Evolutionary conservation across 2,329 filamentous ascomycete species (phyloP).

Genomic region (Chaetoscypha palmicola): DNA sequence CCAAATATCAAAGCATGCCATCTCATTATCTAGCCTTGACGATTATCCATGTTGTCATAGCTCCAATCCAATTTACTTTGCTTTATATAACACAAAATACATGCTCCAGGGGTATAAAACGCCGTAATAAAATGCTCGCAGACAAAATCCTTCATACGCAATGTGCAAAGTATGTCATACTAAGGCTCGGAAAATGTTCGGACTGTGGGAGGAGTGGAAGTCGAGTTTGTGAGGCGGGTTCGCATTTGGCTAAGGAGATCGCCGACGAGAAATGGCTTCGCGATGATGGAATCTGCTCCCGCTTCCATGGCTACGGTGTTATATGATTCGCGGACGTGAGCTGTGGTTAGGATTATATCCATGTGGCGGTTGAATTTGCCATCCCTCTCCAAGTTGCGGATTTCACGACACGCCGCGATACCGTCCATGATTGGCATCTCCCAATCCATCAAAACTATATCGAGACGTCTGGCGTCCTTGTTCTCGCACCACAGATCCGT

Average conservation of each 20-base stretch:
- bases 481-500: conserved; percentile 22
- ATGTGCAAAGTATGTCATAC: neutral
- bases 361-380: conserved; percentile 43
- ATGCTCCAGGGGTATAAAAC: conserved; percentile 6
- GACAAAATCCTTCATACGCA: neutral
- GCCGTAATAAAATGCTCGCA: neutral
- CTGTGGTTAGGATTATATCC: conserved; percentile 30
- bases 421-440: conserved; percentile 73
- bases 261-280: conserved; percentile 21
- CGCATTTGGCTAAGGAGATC: conserved; percentile 20
- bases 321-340: conserved; percentile 28
- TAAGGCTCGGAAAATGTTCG: neutral
- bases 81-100: no score
- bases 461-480: conserved; percentile 35
- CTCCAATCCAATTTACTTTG: no score
- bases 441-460: conserved; percentile 67
- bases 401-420: conserved; percentile 55
- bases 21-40: no score
- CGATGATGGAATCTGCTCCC: conserved; percentile 23
- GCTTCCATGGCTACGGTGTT: conserved; percentile 18
- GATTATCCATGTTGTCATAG: no score
- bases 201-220: neutral
- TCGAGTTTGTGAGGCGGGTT: conserved; percentile 11
- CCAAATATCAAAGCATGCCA: no score
- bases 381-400: conserved; percentile 50